Conservation (phyloP, 768 basidiomycete genomes). For the Boletus eberwhitei region DNA sequence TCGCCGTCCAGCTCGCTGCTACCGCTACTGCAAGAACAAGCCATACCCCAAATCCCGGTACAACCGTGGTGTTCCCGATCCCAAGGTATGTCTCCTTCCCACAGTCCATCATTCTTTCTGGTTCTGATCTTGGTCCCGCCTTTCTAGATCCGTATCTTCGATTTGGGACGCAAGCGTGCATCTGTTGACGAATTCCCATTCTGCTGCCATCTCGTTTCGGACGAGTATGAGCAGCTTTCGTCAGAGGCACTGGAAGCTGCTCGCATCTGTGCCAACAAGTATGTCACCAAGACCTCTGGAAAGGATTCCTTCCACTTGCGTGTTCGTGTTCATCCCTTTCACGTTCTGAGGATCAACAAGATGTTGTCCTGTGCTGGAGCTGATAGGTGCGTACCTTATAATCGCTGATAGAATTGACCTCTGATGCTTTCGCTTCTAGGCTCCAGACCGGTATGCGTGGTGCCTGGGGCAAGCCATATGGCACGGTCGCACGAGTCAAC, state of each 20-base stretch:
- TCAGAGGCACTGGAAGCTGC: constrained; percentile 96
- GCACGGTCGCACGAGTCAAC: constrained; percentile 92
- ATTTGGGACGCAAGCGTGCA: constrained; percentile 93
- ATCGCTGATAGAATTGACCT: fast-evolving
- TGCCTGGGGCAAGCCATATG: constrained; percentile 99
- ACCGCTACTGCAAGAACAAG: constrained; percentile 99
- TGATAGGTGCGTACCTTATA: constrained; percentile 62
- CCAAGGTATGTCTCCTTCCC: constrained; percentile 56
- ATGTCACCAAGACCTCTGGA: constrained; percentile 95
- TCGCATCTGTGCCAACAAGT: constrained; percentile 99
- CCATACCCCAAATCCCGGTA: constrained; percentile 94
- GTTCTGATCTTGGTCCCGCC: neutral
- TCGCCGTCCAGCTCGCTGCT: constrained; percentile 96
- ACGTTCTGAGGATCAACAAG: constrained; percentile 99
- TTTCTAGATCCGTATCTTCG: constrained; percentile 91
- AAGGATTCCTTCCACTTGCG: constrained; percentile 99
- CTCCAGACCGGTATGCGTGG: constrained; percentile 98
- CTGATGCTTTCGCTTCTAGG: constrained; percentile 35
- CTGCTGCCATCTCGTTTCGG: constrained; percentile 94
- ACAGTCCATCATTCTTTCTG: neutral
- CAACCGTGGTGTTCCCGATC: constrained; percentile 98
- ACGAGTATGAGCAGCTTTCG: constrained; percentile 96
- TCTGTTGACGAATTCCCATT: constrained; percentile 98
- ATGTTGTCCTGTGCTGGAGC: constrained; percentile 99
- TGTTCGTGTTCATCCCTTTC: constrained; percentile 97